phyloP scores from a whole-genome alignment of 805 yeast genomes.

The Limtongozyma cylindracea region DNA sequence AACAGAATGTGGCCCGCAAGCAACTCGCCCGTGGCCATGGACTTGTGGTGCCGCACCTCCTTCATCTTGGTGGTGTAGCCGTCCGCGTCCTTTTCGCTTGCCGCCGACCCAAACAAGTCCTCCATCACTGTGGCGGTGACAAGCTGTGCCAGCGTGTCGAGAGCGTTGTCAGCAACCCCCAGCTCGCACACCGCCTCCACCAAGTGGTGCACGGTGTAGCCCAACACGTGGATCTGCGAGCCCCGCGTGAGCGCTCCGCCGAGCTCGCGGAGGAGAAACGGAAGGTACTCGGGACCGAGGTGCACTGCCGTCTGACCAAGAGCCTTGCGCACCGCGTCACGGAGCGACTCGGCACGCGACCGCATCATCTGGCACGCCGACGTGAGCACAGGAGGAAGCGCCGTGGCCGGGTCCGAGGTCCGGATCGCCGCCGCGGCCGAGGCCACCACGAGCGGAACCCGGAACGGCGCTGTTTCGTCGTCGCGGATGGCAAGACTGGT shows the following conservation, averaged over 20 bases:
- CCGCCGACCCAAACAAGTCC: slow-evolving; percentile 76
- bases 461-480: too few species aligned
- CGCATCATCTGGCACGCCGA: slow-evolving; percentile 75
- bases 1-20: slow-evolving; percentile 40
- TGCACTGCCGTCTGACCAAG: slow-evolving; percentile 35
- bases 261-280: slow-evolving; percentile 56
- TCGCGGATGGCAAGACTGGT: too few species aligned
- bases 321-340: slow-evolving; percentile 67
- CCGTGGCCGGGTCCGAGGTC: too few species aligned
- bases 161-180: slow-evolving; percentile 39
- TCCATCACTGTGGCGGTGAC: slow-evolving; percentile 66
- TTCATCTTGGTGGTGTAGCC: slow-evolving; percentile 70
- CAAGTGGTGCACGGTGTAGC: slow-evolving; percentile 63
- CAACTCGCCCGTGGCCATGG: slow-evolving; percentile 70
- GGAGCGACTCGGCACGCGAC: slow-evolving; percentile 61
- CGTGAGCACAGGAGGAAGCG: slow-evolving; percentile 69
- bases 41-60: slow-evolving; percentile 74
- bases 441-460: too few species aligned
- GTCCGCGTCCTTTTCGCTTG: slow-evolving; percentile 86
- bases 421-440: too few species aligned
- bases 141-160: slow-evolving; percentile 37
- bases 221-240: slow-evolving; percentile 79
- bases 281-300: slow-evolving; percentile 52
- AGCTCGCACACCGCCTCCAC: slow-evolving; percentile 23
- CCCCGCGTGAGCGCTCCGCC: slow-evolving; percentile 64